Evolutionary conservation across 495 filamentous ascomycete genomes (phyloP).

Genomic region (Penicillium salamii): DNA sequence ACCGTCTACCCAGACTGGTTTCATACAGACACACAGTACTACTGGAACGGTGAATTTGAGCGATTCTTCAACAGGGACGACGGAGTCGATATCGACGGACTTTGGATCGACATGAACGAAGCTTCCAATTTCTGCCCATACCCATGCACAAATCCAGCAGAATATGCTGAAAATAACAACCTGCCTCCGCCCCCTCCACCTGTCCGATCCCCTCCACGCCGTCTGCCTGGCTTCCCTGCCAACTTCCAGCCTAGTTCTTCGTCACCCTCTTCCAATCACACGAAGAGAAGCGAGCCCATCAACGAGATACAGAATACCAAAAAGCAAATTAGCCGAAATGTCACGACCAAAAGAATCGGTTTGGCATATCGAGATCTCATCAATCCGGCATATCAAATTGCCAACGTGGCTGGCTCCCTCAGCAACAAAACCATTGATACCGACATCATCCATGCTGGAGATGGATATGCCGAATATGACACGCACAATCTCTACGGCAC

Average conservation of each 20-base stretch:
- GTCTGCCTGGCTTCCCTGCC: conserved; percentile 68
- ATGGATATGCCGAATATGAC: conserved; percentile 72
- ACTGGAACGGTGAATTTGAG: conserved; percentile 72
- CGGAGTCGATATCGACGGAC: conserved; percentile 78
- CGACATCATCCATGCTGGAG: conserved; percentile 64
- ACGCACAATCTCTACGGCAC: conserved; percentile 84
- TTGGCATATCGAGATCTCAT: conserved; percentile 65
- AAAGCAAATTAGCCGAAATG: conserved; percentile 9
- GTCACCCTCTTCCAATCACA: conserved; percentile 3
- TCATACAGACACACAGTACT: conserved; percentile 58
- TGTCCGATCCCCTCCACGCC: conserved; percentile 56
- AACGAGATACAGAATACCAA: neutral
- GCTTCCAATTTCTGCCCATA: conserved; percentile 70
- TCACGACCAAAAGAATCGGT: conserved; percentile 44
- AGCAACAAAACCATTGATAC: conserved; percentile 74
- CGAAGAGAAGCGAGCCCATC: neutral
- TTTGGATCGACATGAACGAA: conserved; percentile 91
- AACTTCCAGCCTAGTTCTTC: conserved; percentile 60
- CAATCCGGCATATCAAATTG: conserved; percentile 70
- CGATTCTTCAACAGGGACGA: conserved; percentile 61
- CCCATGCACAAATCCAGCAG: conserved; percentile 65
- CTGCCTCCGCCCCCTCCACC: conserved; percentile 66
- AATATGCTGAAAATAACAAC: conserved; percentile 47
- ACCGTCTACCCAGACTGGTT: conserved; percentile 88
- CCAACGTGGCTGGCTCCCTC: conserved; percentile 67